Base-by-base conservation (phyloP, 1,139 yeast genomes). In the Yamadazyma sp. region DNA sequence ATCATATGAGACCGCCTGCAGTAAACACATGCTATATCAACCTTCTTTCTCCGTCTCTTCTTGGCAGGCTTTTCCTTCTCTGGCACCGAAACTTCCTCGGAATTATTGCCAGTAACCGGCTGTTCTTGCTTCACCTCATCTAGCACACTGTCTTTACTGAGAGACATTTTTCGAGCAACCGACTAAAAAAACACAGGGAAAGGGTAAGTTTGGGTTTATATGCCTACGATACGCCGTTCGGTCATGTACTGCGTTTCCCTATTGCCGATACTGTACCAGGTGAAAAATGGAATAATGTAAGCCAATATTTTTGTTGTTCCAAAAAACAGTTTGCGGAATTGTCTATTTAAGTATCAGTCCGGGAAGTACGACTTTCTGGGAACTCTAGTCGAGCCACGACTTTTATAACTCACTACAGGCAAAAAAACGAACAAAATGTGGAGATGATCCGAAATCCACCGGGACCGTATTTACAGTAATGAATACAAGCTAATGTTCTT, bases 1-100 rank as follows among this genome's bases (percentile, higher is more conserved):
- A 89, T 87, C 94, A 91, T 88, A 59, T 91, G 98, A 1, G 96
- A 87, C 35, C 98, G 69, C 36, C 97, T 76, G 56, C 98, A 91
- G 57, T 87, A 91, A 2, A 91, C 87, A 65, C 98, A 91, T 0
- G 98, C 96, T 43, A 75, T 68, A 23, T 69, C 78, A 23, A 78
- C 82, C 55, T 77, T 81, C 61, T 78, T 79, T 59, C 77, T 76
- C 39, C 75, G 57, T 45, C 63, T 66, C 45, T 58, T 59, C 29
- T 43, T 44, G 17, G 40, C 43, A 15, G 18, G 12, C 42, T 48
- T 49, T 33, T 9, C 29, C 12, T 26, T 26, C 8, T 26, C 29
- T n/a, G 29, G 16, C 6, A 41, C 37, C 17, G 39, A 31, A 12
- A 37, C 28, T 14, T 33, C 41, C 17, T 45, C 42, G 27, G 18